These are phyloP conservation scores for Camellia oleifera DNA, from an alignment of 179 eudicot genomes.

Conservation along the genomic window DNA sequence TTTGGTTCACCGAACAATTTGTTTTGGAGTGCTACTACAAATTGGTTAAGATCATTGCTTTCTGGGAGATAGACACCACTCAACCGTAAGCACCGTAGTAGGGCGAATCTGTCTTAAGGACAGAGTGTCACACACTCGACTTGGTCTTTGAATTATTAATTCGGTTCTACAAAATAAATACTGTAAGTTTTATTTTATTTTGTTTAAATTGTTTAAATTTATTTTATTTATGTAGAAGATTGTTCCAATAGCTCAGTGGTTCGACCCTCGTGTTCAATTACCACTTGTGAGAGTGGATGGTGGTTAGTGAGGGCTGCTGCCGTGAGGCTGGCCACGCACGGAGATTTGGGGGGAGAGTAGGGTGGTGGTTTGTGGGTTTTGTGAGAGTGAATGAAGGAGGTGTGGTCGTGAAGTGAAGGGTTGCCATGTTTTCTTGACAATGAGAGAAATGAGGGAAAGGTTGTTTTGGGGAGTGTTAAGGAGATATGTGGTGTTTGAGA, in stretches of 20 bases:
- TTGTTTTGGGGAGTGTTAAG: not conserved
- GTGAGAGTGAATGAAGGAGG: constrained; percentile 12
- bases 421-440: not conserved
- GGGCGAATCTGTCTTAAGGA: no score
- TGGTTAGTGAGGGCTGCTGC: not conserved
- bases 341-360: not conserved
- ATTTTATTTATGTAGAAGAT: no score
- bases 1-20: no score
- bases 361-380: constrained; percentile 7
- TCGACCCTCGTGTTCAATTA: constrained; percentile 56
- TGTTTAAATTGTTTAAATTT: no score
- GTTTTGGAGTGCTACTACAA: no score
- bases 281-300: constrained; percentile 54
- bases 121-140: no score
- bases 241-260: constrained; percentile 38
- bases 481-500: constrained; percentile 15
- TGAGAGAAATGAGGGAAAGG: not conserved
- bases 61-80: no score
- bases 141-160: no score
- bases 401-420: constrained; percentile 19
- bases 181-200: no score
- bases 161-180: no score
- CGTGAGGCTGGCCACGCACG: not conserved
- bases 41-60: no score
- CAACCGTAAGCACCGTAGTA: no score